Evolutionary conservation across 306 rosid genomes (phyloP).

Genomic region (Astragalus membranaceus): DNA sequence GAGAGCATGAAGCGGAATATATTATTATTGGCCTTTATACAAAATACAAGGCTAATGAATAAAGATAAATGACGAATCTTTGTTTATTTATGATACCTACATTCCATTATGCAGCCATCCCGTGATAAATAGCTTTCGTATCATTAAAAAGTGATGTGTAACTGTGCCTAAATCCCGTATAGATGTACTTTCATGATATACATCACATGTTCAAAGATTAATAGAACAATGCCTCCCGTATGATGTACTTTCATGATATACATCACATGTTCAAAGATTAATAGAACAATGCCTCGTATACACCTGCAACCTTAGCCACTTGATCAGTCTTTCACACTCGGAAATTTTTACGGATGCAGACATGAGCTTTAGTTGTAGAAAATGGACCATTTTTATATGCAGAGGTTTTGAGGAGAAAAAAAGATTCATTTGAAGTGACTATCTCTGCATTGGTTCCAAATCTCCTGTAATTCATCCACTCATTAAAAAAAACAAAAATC

Average conservation of each 20-base stretch:
- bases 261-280: constrained; percentile 6
- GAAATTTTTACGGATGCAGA: constrained; percentile 3
- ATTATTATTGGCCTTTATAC: no score
- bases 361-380: not conserved
- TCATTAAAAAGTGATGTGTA: not conserved
- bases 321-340: constrained; percentile 2
- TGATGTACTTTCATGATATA: constrained; percentile 3
- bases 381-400: not conserved
- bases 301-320: constrained; percentile 14
- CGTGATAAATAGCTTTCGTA: not conserved
- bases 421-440: constrained; percentile 3
- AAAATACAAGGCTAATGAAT: no score
- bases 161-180: not conserved
- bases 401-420: not conserved
- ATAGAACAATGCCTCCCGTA: not conserved
- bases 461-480: constrained; percentile 10
- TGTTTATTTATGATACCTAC: not conserved
- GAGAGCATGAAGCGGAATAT: no score
- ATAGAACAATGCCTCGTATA: not conserved
- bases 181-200: constrained; percentile 1
- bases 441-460: not conserved
- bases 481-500: not conserved
- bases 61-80: no score
- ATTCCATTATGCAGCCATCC: constrained; percentile 4
- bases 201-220: constrained; percentile 6